phyloP scores from a whole-genome alignment of 2,329 filamentous ascomycete species.

The Tolypocladium inflatum region DNA sequence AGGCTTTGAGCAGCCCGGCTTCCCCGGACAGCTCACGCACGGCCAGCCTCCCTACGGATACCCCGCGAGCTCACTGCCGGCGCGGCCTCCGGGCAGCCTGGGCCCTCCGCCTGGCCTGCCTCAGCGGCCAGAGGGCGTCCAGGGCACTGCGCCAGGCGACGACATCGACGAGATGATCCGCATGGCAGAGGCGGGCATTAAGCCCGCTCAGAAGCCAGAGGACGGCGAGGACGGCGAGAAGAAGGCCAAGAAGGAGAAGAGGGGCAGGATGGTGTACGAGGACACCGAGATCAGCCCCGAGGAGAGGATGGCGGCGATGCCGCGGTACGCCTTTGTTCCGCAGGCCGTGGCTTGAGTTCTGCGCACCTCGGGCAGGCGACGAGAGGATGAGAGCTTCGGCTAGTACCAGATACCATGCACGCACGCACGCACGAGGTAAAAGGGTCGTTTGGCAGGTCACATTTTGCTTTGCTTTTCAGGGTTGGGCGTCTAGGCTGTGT shows the following conservation, averaged over 20 bases:
- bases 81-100: slow-evolving; percentile 30
- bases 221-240: slow-evolving; percentile 45
- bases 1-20: slow-evolving; percentile 12
- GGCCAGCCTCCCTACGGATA: slow-evolving; percentile 19
- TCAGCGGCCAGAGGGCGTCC: slow-evolving; percentile 29
- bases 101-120: slow-evolving; percentile 32
- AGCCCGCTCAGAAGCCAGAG: slow-evolving; percentile 28
- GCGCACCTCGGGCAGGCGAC: background rate
- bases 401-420: background rate
- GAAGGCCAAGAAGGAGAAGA: slow-evolving; percentile 57
- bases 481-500: background rate
- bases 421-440: background rate
- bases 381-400: background rate
- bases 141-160: slow-evolving; percentile 33
- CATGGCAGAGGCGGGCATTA: slow-evolving; percentile 53
- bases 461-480: background rate
- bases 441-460: background rate
- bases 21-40: slow-evolving; percentile 11
- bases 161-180: slow-evolving; percentile 58
- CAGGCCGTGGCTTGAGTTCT: background rate
- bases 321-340: slow-evolving; percentile 57
- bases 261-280: slow-evolving; percentile 67
- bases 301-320: slow-evolving; percentile 75
- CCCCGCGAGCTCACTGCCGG: slow-evolving; percentile 31
- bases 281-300: slow-evolving; percentile 75